A percentile compares a stretch with the other conserved stretches of the same genome.
These are phyloP conservation scores for Linanthus parryae DNA, from an alignment of 148 eudicot genomes.

Conservation along the genomic window DNA sequence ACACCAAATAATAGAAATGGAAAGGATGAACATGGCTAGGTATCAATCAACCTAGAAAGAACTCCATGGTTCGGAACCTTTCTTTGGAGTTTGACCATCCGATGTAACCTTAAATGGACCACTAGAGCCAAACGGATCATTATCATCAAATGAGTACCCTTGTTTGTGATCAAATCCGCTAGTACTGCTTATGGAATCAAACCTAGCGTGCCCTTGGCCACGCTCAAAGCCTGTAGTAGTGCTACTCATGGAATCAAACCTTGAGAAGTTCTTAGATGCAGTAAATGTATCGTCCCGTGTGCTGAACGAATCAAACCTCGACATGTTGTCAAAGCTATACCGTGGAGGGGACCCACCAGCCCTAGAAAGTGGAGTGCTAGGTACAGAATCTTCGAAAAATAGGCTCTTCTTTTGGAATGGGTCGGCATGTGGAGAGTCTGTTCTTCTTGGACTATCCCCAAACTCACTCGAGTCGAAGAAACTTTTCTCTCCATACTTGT, in stretches of 20 bases:
- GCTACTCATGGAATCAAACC: slow-evolving; percentile 61
- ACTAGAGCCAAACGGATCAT: slow-evolving; percentile 86
- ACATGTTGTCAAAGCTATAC: slow-evolving; percentile 56
- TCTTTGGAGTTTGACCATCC: slow-evolving; percentile 50
- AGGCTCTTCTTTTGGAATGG: slow-evolving; percentile 44
- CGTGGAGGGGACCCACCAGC: slow-evolving; percentile 67
- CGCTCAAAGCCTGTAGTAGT: slow-evolving; percentile 51
- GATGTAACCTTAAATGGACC: slow-evolving; percentile 82
- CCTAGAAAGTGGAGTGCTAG: slow-evolving; percentile 69
- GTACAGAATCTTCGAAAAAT: slow-evolving; percentile 82
- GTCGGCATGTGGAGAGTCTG: slow-evolving; percentile 54
- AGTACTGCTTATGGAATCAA: slow-evolving; percentile 73
- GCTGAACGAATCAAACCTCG: slow-evolving; percentile 50
- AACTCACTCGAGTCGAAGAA: slow-evolving; percentile 66
- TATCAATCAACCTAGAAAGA: no score
- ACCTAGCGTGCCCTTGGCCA: slow-evolving; percentile 54
- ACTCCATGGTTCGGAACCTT: slow-evolving; percentile 70
- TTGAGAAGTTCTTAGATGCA: slow-evolving; percentile 40
- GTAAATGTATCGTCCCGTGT: slow-evolving; percentile 11
- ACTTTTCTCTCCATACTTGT: slow-evolving; percentile 43
- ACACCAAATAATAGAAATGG: no score
- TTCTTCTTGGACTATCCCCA: slow-evolving; percentile 50
- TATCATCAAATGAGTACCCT: slow-evolving; percentile 79
- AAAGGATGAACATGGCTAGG: no score
- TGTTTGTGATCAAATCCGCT: slow-evolving; percentile 48